Evolutionary conservation across 2,329 filamentous ascomycete genomes (phyloP).

Genomic region (Colletotrichum sp.): DNA sequence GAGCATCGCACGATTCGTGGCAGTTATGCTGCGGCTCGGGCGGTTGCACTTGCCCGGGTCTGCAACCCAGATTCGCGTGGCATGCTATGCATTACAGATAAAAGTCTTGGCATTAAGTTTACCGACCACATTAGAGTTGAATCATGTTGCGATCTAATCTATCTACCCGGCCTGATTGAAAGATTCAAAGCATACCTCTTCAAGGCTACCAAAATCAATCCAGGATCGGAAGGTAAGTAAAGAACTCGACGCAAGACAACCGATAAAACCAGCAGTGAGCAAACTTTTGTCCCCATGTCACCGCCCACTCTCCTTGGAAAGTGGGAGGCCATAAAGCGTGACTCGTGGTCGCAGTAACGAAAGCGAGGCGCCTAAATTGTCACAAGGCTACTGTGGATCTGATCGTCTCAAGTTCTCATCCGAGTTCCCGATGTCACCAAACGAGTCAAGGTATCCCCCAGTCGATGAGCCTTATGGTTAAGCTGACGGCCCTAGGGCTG

Average conservation of each 20-base stretch:
- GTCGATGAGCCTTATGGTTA: neutral
- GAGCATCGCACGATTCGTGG: neutral
- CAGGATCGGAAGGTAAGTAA: neutral
- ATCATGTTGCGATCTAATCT: neutral
- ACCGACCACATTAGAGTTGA: rapidly evolving
- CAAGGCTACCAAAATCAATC: neutral
- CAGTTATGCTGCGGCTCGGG: neutral
- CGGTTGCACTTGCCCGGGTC: neutral
- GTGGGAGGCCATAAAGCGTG: neutral
- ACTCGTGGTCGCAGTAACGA: rapidly evolving
- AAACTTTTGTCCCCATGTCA: neutral
- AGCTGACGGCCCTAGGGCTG: neutral
- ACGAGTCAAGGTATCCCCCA: neutral
- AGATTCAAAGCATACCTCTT: neutral
- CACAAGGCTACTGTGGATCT: neutral
- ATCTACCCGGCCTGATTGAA: rapidly evolving
- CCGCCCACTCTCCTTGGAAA: neutral
- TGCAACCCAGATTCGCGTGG: neutral
- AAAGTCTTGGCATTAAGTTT: neutral
- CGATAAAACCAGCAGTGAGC: neutral
- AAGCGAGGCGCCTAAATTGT: neutral
- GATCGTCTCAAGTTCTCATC: neutral
- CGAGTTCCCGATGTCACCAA: neutral
- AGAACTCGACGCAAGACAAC: neutral
- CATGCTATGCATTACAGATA: neutral